Percentiles rank a stretch among this genome's conserved stretches.
Conservation (phyloP, 1,284 basidiomycete genomes). For the Wolfiporia cocos region DNA sequence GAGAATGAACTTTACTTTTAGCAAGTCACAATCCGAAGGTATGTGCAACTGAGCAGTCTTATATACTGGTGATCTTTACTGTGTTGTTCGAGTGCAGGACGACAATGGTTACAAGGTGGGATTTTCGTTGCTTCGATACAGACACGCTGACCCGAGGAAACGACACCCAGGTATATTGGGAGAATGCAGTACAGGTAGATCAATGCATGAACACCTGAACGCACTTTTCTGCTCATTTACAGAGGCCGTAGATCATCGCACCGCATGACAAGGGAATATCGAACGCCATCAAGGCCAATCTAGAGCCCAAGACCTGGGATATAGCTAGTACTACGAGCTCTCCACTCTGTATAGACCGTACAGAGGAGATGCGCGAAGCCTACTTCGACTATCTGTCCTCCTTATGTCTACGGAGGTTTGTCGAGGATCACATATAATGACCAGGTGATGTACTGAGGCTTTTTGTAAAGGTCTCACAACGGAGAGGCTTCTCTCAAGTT, state of each 20-base stretch:
- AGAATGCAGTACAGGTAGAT: slow-evolving; percentile 72
- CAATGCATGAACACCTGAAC: neutral
- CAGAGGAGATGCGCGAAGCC: slow-evolving; percentile 47
- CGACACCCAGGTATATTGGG: slow-evolving; percentile 68
- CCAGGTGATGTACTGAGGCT: neutral
- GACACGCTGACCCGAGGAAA: neutral
- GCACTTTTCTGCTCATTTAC: neutral
- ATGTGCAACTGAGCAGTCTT: slow-evolving; percentile 2
- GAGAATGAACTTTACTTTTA: slow-evolving; percentile 17
- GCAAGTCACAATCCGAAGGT: slow-evolving; percentile 86
- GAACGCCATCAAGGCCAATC: slow-evolving; percentile 52
- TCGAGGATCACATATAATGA: neutral
- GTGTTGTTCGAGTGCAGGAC: slow-evolving; percentile 33
- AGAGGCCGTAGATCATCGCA: slow-evolving; percentile 56
- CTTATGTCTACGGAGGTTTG: slow-evolving; percentile 40
- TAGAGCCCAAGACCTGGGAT: slow-evolving; percentile 49
- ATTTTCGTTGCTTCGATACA: slow-evolving; percentile 1
- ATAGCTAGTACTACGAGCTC: slow-evolving; percentile 30
- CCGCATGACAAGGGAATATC: slow-evolving; percentile 79
- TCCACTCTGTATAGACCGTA: slow-evolving; percentile 47
- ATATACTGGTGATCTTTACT: neutral
- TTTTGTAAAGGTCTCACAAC: slow-evolving; percentile 26
- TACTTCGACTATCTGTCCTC: slow-evolving; percentile 49
- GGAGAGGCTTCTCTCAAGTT: slow-evolving; percentile 29
- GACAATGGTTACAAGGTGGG: slow-evolving; percentile 84